Base-by-base conservation (phyloP, 441 rosid species). In the Erysimum cheiri region DNA sequence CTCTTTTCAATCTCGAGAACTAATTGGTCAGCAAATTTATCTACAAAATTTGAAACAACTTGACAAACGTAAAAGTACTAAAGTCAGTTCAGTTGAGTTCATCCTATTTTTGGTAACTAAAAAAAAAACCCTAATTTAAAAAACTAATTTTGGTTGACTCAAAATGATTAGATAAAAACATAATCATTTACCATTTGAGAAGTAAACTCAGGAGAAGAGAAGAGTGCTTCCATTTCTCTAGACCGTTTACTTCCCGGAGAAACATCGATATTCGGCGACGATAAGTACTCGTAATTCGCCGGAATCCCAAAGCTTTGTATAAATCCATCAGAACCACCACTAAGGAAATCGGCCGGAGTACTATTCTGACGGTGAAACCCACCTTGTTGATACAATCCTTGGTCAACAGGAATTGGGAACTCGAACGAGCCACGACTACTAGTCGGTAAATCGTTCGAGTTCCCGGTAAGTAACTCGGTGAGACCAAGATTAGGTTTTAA, bases 331-430 rank as follows among this genome's bases (percentile, higher is more conserved):
- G 84, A 68, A 75, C 69, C 80, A 75, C 69, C 80, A 57, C 73
- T 82, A 5, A 80, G 64, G 56, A 87, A 81, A 83, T 85, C 91
- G 7, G 87, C 90, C 15, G 94, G 94, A 53, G 92, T 83, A 72
- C 92, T 88, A 71, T 81, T 85, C 64, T 88, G 91, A 49, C 94
- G 82, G 24, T 79, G 85, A 58, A 91, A 91, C 46, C 81, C 80
- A 55, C 64, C 46, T 22, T 79, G 79, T 36, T 77, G 87, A 57
- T 57, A 75, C 60, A 78, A 53, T 4, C 64, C 57, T 58, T 74
- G 77, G 22, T 74, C 64, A 31, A 60, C 66, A 0, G 57, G 24
- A 17, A 67, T 60, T 19, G 73, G 69, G 36, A 74, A 74, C 63
- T 67, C 78, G 9, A 74, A 74, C 44, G 73, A 60, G 56, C 69